Percentiles rank a stretch among this genome's conserved stretches.
Conservation (phyloP, 176 grass and related monocot genomes). For the Raddia distichophylla region DNA sequence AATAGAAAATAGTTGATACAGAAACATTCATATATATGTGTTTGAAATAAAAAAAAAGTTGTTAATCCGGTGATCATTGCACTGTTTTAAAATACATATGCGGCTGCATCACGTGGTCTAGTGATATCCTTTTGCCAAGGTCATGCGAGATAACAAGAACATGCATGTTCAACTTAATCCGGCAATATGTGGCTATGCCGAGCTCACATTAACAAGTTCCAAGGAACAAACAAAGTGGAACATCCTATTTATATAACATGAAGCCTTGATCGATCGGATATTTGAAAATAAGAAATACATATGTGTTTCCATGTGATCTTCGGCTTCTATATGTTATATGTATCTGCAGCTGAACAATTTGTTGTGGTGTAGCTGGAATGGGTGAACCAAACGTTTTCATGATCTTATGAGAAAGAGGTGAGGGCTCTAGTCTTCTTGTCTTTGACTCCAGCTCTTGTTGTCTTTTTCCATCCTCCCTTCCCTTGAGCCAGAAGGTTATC, state of each 20-base stretch:
- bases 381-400: conserved; percentile 41
- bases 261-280: not conserved
- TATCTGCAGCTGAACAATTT: not conserved
- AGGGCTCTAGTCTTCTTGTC: conserved; percentile 70
- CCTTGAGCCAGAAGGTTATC: conserved; percentile 92
- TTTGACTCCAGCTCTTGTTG: conserved; percentile 98
- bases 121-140: not conserved
- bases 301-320: not conserved
- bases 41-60: not conserved
- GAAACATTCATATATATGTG: too few species aligned
- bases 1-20: not conserved
- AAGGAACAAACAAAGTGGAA: not conserved
- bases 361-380: not conserved
- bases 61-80: not conserved
- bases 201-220: not conserved
- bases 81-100: not conserved
- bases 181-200: not conserved
- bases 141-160: not conserved
- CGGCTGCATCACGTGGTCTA: not conserved
- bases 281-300: not conserved
- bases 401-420: conserved; percentile 16
- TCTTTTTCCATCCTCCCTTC: conserved; percentile 65
- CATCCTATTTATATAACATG: not conserved
- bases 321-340: not conserved
- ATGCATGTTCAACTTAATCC: not conserved